Evolutionary conservation across 192 early-diverging fungal genomes (phyloP).

Genomic region (Coemansia umbellata): DNA sequence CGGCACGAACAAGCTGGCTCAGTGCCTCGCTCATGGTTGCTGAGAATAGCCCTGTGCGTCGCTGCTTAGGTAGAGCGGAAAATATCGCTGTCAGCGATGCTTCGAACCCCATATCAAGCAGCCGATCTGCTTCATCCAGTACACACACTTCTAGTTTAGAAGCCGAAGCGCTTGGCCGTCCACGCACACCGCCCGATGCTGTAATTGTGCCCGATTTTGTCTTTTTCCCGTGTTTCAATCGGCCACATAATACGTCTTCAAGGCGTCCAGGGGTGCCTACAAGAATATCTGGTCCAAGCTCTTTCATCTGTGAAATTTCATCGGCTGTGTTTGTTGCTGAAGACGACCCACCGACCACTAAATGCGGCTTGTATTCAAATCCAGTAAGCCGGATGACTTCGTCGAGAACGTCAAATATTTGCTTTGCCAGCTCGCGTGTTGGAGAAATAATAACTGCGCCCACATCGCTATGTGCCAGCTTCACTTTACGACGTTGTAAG

Average conservation of each 20-base stretch:
- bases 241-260: constrained; percentile 66
- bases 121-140: constrained; percentile 90
- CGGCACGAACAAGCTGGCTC: constrained; percentile 74
- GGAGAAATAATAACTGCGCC: constrained; percentile 88
- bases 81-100: constrained; percentile 76
- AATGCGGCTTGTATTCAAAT: constrained; percentile 17
- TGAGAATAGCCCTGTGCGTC: constrained; percentile 92
- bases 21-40: constrained; percentile 95
- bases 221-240: constrained; percentile 31
- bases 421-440: constrained; percentile 84
- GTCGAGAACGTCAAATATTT: constrained; percentile 72
- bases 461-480: constrained; percentile 68
- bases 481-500: constrained; percentile 57
- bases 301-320: constrained; percentile 47
- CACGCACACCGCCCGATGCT: constrained; percentile 41
- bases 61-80: constrained; percentile 80
- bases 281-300: constrained; percentile 72
- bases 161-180: constrained; percentile 53
- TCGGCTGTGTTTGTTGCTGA: constrained; percentile 44
- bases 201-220: constrained; percentile 38
- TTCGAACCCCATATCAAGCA: constrained; percentile 94
- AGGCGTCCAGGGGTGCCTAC: constrained; percentile 90
- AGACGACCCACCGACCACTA: constrained; percentile 45
- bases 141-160: constrained; percentile 84
- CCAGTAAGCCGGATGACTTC: constrained; percentile 50